A percentile compares a stretch with the other conserved stretches of the same genome.
These are phyloP conservation scores for Hygrocybe coccinea DNA, from an alignment of 768 basidiomycete species.

Conservation along the genomic window DNA sequence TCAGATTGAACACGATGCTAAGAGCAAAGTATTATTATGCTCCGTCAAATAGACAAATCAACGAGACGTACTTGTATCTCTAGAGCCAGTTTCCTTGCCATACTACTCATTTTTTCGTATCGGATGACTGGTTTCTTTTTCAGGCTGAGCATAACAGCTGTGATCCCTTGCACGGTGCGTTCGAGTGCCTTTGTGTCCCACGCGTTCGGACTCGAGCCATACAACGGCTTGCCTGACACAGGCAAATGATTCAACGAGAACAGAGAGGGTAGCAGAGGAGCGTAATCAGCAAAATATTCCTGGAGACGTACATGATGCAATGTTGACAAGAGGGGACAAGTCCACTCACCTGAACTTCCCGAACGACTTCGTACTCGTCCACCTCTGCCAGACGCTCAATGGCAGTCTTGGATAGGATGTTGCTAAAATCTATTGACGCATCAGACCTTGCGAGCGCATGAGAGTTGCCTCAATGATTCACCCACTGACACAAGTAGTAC, in stretches of 20 bases:
- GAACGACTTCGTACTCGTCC: conserved; percentile 94
- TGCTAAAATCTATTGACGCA: conserved; percentile 78
- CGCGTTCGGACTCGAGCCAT: conserved; percentile 63
- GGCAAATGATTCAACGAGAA: conserved; percentile 84
- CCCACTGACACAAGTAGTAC: conserved; percentile 98
- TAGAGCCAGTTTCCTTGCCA: conserved; percentile 83
- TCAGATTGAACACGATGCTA: conserved; percentile 80
- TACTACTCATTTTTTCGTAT: conserved; percentile 87
- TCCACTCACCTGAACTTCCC: conserved; percentile 82
- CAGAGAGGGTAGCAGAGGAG: conserved; percentile 77
- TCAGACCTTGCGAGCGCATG: conserved; percentile 12
- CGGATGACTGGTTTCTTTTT: conserved; percentile 95
- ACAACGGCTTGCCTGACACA: conserved; percentile 56
- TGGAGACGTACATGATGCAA: conserved; percentile 26
- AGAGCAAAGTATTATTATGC: conserved; percentile 5
- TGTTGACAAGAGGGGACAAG: not conserved
- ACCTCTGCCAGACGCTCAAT: conserved; percentile 92
- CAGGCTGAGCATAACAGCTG: conserved; percentile 83
- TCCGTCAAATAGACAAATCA: not conserved
- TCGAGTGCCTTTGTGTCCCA: conserved; percentile 76
- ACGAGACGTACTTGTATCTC: conserved; percentile 68
- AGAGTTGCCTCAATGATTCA: conserved; percentile 42
- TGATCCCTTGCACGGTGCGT: conserved; percentile 73
- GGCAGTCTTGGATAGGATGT: conserved; percentile 78
- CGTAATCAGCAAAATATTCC: conserved; percentile 98